A percentile compares a stretch with the other conserved stretches of the same genome.
phyloP scores from a whole-genome alignment of 2,329 filamentous ascomycete species.

The Mariannaea elegans region DNA sequence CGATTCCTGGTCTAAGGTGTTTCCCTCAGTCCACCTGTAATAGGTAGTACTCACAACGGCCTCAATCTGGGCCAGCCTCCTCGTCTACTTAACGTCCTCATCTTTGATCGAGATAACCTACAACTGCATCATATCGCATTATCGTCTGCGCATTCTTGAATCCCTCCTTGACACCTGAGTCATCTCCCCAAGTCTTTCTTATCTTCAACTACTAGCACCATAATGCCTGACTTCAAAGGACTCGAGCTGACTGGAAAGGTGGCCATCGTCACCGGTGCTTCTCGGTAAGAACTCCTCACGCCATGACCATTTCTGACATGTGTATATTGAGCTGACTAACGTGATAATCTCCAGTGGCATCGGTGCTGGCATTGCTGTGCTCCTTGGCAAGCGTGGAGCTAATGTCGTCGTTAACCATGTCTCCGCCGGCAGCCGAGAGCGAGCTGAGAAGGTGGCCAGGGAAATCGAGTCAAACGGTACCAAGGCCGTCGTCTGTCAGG shows the following conservation, averaged over 20 bases:
- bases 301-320: not conserved
- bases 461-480: conserved; percentile 25
- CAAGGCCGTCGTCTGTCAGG: conserved; percentile 25
- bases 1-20: no score
- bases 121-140: no score
- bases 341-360: conserved; percentile 24
- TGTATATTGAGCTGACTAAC: no score
- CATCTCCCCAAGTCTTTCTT: no score
- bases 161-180: no score
- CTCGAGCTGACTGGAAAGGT: conserved; percentile 36
- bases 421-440: conserved; percentile 21
- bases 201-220: no score
- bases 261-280: conserved; percentile 37
- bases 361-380: conserved; percentile 29
- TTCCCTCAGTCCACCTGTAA: no score
- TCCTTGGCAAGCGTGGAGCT: conserved; percentile 27
- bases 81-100: no score
- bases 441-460: conserved; percentile 28
- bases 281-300: conserved; percentile 3
- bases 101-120: no score
- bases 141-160: no score
- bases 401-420: conserved; percentile 36
- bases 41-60: no score
- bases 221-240: conserved; percentile 28
- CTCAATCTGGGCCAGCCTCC: no score